phyloP scores from a whole-genome alignment of 805 yeast genomes.

The Kregervanrija fluxuum region DNA sequence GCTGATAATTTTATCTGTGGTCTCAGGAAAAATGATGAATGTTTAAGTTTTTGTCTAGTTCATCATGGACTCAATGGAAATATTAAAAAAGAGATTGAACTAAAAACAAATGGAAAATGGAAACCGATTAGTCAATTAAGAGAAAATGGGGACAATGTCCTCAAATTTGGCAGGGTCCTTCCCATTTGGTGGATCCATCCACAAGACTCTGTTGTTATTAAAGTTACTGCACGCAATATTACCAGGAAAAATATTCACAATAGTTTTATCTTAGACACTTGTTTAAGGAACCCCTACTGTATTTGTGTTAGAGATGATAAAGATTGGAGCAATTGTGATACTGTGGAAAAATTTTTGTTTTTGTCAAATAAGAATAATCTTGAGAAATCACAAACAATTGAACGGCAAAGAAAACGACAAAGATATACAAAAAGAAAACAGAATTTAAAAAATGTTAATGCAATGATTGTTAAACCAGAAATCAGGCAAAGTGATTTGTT shows the following conservation, averaged over 20 bases:
- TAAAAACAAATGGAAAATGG: conserved; percentile 59
- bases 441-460: conserved; percentile 11
- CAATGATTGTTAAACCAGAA: conserved; percentile 4
- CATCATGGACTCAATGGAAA: conserved; percentile 73
- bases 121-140: conserved; percentile 12
- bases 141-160: conserved; percentile 11
- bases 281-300: conserved; percentile 74
- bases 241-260: conserved; percentile 36
- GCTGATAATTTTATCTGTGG: conserved; percentile 4
- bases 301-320: conserved; percentile 64
- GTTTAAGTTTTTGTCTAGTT: conserved; percentile 65
- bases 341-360: conserved; percentile 43
- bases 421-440: conserved; percentile 13
- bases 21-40: conserved; percentile 21
- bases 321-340: conserved; percentile 44
- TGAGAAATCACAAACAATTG: conserved; percentile 12
- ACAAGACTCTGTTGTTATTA: conserved; percentile 65
- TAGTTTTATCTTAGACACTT: conserved; percentile 56
- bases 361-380: conserved; percentile 15
- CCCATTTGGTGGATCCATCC: conserved; percentile 84
- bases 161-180: conserved; percentile 50
- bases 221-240: conserved; percentile 74
- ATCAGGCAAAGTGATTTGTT: conserved; percentile 30
- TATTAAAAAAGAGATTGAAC: conserved; percentile 39
- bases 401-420: conserved; percentile 18